Evolutionary conservation across 108 stramenopile species (phyloP).

Genomic region (Nitzschia inconspicua): DNA sequence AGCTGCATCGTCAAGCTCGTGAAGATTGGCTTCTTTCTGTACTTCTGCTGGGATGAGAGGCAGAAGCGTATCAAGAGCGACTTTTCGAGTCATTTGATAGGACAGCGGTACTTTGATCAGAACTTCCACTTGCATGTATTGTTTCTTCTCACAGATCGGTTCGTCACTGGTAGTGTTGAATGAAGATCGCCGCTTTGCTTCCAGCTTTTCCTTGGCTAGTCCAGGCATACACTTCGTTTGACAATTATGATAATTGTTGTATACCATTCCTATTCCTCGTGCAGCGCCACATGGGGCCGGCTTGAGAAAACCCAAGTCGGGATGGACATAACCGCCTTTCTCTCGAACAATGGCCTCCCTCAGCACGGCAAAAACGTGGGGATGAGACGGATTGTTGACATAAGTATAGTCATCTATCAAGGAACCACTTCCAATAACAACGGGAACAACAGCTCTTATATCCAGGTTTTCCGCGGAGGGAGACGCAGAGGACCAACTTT

Average conservation of each 20-base stretch:
- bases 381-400: constrained; percentile 57
- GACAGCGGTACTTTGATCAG: constrained; percentile 64
- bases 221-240: constrained; percentile 70
- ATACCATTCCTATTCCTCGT: constrained; percentile 78
- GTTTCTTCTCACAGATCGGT: background rate
- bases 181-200: background rate
- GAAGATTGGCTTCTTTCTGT: constrained; percentile 25
- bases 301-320: constrained; percentile 73
- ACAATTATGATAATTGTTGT: constrained; percentile 55
- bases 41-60: constrained; percentile 50
- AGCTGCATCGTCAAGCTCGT: constrained; percentile 73
- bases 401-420: too few relatives aligned
- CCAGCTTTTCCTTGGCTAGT: constrained; percentile 40
- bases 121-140: constrained; percentile 55
- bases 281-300: constrained; percentile 77
- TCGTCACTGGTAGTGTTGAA: background rate
- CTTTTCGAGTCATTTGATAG: constrained; percentile 75
- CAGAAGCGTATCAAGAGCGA: constrained; percentile 58
- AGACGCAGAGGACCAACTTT: too few relatives aligned
- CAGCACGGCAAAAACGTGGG: constrained; percentile 57
- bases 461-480: too few relatives aligned
- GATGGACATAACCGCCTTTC: constrained; percentile 76
- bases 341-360: constrained; percentile 72
- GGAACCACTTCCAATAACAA: too few relatives aligned
- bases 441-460: too few relatives aligned